Evolutionary conservation across 2,329 filamentous ascomycete species (phyloP).

Genomic region (Cytospora piceicola): DNA sequence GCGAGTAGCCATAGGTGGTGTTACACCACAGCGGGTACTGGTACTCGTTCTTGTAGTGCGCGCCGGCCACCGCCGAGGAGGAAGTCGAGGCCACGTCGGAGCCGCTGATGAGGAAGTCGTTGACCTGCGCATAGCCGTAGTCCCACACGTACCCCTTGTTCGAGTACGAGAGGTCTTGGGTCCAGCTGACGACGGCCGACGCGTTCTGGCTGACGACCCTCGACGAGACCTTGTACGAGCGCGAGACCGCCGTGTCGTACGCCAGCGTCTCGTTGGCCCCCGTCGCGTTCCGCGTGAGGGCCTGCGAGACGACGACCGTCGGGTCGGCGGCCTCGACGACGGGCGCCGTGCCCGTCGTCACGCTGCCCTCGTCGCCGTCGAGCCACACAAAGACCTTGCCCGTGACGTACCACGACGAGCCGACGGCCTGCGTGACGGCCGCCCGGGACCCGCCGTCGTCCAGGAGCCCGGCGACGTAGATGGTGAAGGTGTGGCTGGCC

Average conservation of each 20-base stretch:
- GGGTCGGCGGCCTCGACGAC: constrained; percentile 43
- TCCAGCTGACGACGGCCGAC: constrained; percentile 52
- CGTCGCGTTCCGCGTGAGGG: constrained; percentile 48
- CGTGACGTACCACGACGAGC: constrained; percentile 74
- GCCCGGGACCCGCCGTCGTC: constrained; percentile 55
- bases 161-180: constrained; percentile 59
- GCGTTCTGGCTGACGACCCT: constrained; percentile 53
- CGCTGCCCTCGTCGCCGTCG: constrained; percentile 50
- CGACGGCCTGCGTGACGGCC: constrained; percentile 57
- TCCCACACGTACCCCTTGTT: constrained; percentile 52
- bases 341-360: constrained; percentile 55
- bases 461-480: constrained; percentile 67
- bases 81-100: constrained; percentile 34
- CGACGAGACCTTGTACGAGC: constrained; percentile 58
- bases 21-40: constrained; percentile 65
- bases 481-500: constrained; percentile 65
- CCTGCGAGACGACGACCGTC: constrained; percentile 54
- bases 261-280: constrained; percentile 62
- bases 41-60: constrained; percentile 47
- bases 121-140: constrained; percentile 48
- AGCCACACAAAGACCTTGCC: constrained; percentile 84
- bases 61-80: constrained; percentile 10
- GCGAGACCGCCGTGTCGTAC: constrained; percentile 61
- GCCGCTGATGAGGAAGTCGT: constrained; percentile 40
- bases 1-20: constrained; percentile 49